A percentile compares a stretch with the other conserved stretches of the same genome.
Conservation (phyloP, 768 basidiomycete species). For the Leccinellum albellum region DNA sequence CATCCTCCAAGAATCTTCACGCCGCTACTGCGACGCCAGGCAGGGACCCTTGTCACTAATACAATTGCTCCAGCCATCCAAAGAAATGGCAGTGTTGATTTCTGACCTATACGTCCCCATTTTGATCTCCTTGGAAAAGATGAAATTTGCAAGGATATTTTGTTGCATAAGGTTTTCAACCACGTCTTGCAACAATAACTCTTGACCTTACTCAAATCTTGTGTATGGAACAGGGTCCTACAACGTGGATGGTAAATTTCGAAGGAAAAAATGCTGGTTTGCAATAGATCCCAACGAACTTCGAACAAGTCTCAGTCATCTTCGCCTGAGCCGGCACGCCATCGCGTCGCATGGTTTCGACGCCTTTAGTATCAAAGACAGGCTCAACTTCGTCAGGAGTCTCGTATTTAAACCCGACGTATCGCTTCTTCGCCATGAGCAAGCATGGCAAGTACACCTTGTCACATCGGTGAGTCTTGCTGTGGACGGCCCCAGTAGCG, state of each 20-base stretch:
- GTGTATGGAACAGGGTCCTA: conserved; percentile 86
- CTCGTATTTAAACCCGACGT: conserved; percentile 97
- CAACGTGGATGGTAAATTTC: not conserved
- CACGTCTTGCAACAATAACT: conserved; percentile 82
- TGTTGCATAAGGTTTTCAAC: conserved; percentile 78
- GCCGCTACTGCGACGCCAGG: conserved; percentile 91
- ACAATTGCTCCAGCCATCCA: not conserved
- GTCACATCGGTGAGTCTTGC: not conserved
- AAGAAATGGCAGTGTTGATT: not conserved
- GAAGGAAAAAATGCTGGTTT: not conserved
- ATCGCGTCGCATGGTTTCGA: conserved; percentile 93
- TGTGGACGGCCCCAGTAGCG: too few relatives aligned
- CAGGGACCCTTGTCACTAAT: conserved; percentile 76
- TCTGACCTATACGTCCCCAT: conserved; percentile 88
- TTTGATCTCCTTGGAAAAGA: conserved; percentile 90
- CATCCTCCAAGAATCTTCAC: conserved; percentile 66
- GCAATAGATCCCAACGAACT: conserved; percentile 44
- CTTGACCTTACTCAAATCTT: conserved; percentile 87
- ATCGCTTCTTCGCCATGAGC: conserved; percentile 97
- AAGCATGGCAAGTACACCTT: conserved; percentile 94
- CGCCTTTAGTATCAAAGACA: conserved; percentile 92
- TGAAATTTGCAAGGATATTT: conserved; percentile 84
- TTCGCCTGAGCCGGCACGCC: conserved; percentile 88
- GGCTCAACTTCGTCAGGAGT: conserved; percentile 73
- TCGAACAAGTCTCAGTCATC: conserved; percentile 86